Evolutionary conservation across 192 early-diverging fungal genomes (phyloP), one percentile per base, ranked within the genome.

Genomic region (Phlyctochytrium planicorne): DNA sequence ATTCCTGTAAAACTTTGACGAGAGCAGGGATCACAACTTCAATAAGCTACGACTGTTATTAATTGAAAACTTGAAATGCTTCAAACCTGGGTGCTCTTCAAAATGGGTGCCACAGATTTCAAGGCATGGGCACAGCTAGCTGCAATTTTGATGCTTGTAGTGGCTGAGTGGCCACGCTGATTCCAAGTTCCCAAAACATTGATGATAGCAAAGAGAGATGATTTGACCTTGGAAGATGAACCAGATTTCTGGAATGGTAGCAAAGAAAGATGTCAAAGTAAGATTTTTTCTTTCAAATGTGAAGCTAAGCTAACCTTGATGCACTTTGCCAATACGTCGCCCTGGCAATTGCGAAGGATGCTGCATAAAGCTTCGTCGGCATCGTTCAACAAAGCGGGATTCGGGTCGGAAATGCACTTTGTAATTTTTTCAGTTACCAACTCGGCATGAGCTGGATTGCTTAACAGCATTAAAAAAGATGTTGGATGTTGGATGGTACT

Each of bases 21-120:
- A 82, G 69, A 16, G 76, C 75, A 6, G 80, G 79, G 30, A 82
- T 75, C 1, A 70, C 80, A 33, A 75, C 65, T 69, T 80, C 71
- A 6, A 76, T 62, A 6, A 60, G 37, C 65, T 71, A 30, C 30
- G 1, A 52, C n/a, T n/a, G n/a, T n/a, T n/a, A n/a, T n/a, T n/a
- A n/a, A n/a, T n/a, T n/a, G n/a, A n/a, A n/a, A n/a, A n/a, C n/a
- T n/a, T n/a, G n/a, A n/a, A n/a, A n/a, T n/a, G n/a, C n/a, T n/a
- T n/a, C n/a, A n/a, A 34, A 75, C 73, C 53, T 75, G 62, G 23
- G 35, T 65, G n/a, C 30, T 3, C 14, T 72, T 69, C 27, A 79
- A 56, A 25, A 73, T 64, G 14, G 65, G 59, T 23, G 69, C 35
- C 2, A 79, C 25, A 1, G 61, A 40, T 2, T 63, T 17, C n/a